Percentiles rank a stretch among this genome's conserved stretches.
phyloP scores from a whole-genome alignment of 768 basidiomycete species.

The Dictyophora rubrovolvata region DNA sequence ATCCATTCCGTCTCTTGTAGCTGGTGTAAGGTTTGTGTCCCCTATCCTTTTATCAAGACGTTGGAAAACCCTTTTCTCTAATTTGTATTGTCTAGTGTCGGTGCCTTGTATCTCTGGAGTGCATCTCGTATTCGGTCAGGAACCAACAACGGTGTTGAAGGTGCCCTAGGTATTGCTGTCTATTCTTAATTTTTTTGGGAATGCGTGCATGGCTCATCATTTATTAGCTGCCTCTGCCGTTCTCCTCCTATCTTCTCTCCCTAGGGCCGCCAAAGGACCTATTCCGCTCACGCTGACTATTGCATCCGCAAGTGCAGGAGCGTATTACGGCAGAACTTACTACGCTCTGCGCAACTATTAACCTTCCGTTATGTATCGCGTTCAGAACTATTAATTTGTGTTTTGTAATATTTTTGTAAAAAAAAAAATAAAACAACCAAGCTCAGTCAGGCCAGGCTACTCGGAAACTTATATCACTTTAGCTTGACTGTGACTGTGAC shows the following conservation, averaged over 20 bases:
- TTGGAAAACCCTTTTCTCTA: neutral
- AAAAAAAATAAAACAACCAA: too few species aligned
- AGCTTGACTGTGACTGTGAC: too few species aligned
- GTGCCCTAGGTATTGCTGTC: constrained; percentile 50
- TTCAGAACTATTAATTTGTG: too few species aligned
- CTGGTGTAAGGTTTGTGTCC: constrained; percentile 58
- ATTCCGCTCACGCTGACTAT: constrained; percentile 54
- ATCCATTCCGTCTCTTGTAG: constrained; percentile 74
- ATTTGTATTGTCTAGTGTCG: constrained; percentile 44
- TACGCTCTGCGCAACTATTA: constrained; percentile 9
- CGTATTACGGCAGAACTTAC: constrained; percentile 40
- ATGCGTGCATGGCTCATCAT: neutral
- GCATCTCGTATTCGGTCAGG: constrained; percentile 68
- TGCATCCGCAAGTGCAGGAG: constrained; percentile 48
- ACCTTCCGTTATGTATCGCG: neutral
- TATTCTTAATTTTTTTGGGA: neutral
- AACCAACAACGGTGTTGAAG: constrained; percentile 63
- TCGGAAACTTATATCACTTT: too few species aligned
- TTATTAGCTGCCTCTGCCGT: constrained; percentile 62
- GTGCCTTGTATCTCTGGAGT: constrained; percentile 69
- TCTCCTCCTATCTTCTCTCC: constrained; percentile 63
- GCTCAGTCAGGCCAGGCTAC: too few species aligned
- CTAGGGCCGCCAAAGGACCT: constrained; percentile 64
- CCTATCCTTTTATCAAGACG: neutral
- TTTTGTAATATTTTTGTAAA: too few species aligned